Base-by-base conservation (phyloP, 2,329 filamentous ascomycete genomes). In the Akanthomyces muscarius region DNA sequence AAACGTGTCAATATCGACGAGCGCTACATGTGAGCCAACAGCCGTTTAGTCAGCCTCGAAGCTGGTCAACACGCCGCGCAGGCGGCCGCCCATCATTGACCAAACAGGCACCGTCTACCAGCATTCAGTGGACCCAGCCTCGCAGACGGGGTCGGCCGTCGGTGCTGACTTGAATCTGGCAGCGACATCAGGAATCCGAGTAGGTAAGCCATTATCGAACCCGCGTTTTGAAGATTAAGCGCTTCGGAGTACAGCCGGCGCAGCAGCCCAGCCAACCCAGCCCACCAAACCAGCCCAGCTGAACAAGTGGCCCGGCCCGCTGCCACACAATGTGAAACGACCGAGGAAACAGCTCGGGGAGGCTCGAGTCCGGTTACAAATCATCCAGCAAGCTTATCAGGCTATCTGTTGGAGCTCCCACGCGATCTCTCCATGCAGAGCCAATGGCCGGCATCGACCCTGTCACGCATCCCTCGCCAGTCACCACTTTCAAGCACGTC, bases 361-460 rank as follows among this genome's bases (percentile, higher is more conserved):
- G 5, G 21, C 23, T 28, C 21, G 16, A 13, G 33, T 21, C 36
- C 10, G 57, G 33, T 47, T 41, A 52, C 47, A 60, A 50, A 51
- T 48, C 57, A 30, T 48, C 4, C 30, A n/a, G 18, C 16, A 5
- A 25, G 5, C 55, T 57, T 47, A 48, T 38, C 42, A 25, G 7
- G n/a, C 5, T 16, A 18, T 48, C 18, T 38, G 13, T 30, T n/a
- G n/a, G 1, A 36, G 33, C 33, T n/a, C 18, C 42, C 7, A 25
- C 14, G 38, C 55, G 38, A 61, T 53, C 38, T 23, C 38, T 36
- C 48, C 45, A 23, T 4, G 5, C 48, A 61, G 48, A 44, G 38
- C 58, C 58, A 53, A 61, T 61, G 25, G 14, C 36, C 48, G 28
- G 18, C 58, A 61, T 61, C 48, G 48, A 53, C 58, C 14, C 5